Evolutionary conservation across 495 filamentous ascomycete species (phyloP).

Genomic region (Penicillium dipodomyicola): DNA sequence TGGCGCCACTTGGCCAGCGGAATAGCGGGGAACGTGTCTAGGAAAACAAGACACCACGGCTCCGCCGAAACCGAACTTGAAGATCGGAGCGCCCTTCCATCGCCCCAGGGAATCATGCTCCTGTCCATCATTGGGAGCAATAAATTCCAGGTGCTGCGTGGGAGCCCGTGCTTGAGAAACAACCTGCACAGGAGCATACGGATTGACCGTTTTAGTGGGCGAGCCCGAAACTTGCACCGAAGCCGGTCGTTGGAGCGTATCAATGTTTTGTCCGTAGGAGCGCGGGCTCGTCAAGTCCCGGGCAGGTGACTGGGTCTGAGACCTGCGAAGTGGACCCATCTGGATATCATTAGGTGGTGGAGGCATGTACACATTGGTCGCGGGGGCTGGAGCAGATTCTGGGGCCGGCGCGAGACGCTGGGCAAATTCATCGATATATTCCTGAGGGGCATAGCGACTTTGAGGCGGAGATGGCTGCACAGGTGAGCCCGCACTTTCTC

Average conservation of each 20-base stretch:
- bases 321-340: slow-evolving; percentile 61
- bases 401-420: slow-evolving; percentile 46
- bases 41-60: slow-evolving; percentile 82
- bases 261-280: slow-evolving; percentile 44
- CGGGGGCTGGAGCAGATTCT: slow-evolving; percentile 33
- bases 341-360: slow-evolving; percentile 26
- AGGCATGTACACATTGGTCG: slow-evolving; percentile 34
- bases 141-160: slow-evolving; percentile 51
- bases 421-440: slow-evolving; percentile 55
- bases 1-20: slow-evolving; percentile 64
- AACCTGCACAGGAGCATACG: slow-evolving; percentile 36
- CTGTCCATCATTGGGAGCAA: slow-evolving; percentile 74
- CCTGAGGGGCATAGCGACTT: slow-evolving; percentile 41
- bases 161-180: slow-evolving; percentile 31
- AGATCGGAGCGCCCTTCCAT: slow-evolving; percentile 85
- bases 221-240: slow-evolving; percentile 61
- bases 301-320: slow-evolving; percentile 85
- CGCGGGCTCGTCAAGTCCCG: slow-evolving; percentile 51
- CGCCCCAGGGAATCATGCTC: slow-evolving; percentile 74
- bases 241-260: slow-evolving; percentile 64
- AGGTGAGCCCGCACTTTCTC: slow-evolving; percentile 12
- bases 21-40: slow-evolving; percentile 82
- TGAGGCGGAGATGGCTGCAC: slow-evolving; percentile 31
- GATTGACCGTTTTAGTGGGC: slow-evolving; percentile 40
- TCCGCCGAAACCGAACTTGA: slow-evolving; percentile 87